A percentile compares a stretch with the other conserved stretches of the same genome.
These are phyloP conservation scores for Starmerella apis DNA, from an alignment of 805 yeast genomes.

Conservation along the genomic window DNA sequence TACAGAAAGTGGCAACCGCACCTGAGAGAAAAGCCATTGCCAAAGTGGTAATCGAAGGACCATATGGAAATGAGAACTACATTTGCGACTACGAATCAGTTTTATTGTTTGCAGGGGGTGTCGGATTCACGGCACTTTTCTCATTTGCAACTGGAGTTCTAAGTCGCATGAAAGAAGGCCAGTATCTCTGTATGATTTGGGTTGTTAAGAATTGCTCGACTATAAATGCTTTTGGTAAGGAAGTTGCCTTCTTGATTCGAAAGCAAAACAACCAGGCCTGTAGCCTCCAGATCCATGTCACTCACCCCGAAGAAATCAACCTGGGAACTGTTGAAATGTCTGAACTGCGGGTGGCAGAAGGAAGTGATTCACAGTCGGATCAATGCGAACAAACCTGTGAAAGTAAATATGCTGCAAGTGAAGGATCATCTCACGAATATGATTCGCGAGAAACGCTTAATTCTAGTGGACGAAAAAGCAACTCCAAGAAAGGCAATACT, in stretches of 20 bases:
- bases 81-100: conserved; percentile 40
- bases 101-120: conserved; percentile 52
- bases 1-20: conserved; percentile 29
- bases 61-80: conserved; percentile 45
- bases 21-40: conserved; percentile 27
- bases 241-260: conserved; percentile 36
- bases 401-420: not conserved
- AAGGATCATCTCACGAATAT: not conserved
- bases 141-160: conserved; percentile 37
- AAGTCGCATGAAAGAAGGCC: conserved; percentile 12
- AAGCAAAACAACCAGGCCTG: conserved; percentile 1
- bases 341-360: not conserved
- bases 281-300: conserved; percentile 19
- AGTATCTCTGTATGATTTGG: conserved; percentile 24
- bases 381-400: not conserved
- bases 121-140: conserved; percentile 50
- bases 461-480: not conserved
- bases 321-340: conserved; percentile 9
- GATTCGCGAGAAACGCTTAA: not conserved
- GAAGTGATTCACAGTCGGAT: not conserved
- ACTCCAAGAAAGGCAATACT: not conserved
- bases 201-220: conserved; percentile 31
- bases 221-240: conserved; percentile 43
- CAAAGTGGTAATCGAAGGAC: conserved; percentile 48
- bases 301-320: conserved; percentile 13